Evolutionary conservation across 441 rosid species (phyloP).

Genomic region (Syzygium syzygioides): DNA sequence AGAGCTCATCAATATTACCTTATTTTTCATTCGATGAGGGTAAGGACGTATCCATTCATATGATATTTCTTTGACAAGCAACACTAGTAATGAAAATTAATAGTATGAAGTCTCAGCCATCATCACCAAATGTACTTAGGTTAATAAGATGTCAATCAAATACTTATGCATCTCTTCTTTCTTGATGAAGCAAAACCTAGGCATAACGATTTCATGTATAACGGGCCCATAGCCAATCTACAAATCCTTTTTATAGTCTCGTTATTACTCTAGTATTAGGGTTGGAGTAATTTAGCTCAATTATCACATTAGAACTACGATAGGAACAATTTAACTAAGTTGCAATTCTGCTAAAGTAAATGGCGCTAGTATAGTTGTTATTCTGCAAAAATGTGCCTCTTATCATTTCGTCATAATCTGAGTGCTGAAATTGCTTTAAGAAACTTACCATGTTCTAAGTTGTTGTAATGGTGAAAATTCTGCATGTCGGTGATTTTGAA

Average conservation of each 20-base stretch:
- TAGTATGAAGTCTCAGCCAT: neutral
- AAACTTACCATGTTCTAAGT: neutral
- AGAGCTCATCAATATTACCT: neutral
- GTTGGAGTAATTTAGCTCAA: neutral
- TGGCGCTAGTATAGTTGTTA: neutral
- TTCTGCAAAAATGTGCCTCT: neutral
- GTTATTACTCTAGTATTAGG: neutral
- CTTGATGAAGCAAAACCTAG: neutral
- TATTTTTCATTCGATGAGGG: neutral
- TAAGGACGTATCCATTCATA: neutral
- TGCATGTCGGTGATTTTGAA: neutral
- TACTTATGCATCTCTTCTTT: neutral
- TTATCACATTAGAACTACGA: neutral
- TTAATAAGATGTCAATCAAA: neutral
- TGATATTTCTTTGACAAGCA: neutral
- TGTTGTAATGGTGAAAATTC: neutral
- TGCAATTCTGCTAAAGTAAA: neutral
- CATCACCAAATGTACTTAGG: neutral
- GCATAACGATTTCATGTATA: neutral
- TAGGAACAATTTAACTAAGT: neutral
- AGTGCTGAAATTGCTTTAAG: no score
- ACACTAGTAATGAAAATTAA: neutral
- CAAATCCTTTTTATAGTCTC: neutral
- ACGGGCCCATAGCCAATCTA: neutral
- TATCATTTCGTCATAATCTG: neutral